Evolutionary conservation across 1,139 yeast species (phyloP), one percentile per base, ranked within the genome.

Genomic region (Tardiomyces depauwii): DNA sequence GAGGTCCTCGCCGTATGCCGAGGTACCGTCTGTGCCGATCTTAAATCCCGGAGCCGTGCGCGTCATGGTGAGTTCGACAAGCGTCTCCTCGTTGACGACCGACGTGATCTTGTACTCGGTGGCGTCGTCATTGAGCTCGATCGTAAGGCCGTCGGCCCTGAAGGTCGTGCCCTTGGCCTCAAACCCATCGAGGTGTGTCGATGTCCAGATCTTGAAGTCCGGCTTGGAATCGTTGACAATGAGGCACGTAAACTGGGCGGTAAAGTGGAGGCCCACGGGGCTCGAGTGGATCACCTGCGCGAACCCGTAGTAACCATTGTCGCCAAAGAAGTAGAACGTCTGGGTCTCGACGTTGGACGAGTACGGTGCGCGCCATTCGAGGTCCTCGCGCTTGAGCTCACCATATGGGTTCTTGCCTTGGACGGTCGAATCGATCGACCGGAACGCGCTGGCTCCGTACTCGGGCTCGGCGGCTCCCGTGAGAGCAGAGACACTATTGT

Each of bases 381-480:
- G 76, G 64, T 91, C 98, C 11, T 73, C 74, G 28, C 65, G 60
- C 5, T 74, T 69, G 41, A 94, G 77, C 44, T 71, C 74, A 32
- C 72, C 64, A 61, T 70, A 74, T 1, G 85, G 77, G 54, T 78
- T 78, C 49, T 68, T 68, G 52, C 67, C 70, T 46, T 70, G 73
- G 47, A 82, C 78, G 45, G 81, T 69, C 41, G 74, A 78, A 41
- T 83, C 76, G 49, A 88, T 78, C n/a, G 96, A 77, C 59, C 82
- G 89, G 56, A 91, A 86, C 43, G 95, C 94, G 47, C 82, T 95
- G 43, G 82, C 76, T 45, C 98, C 98, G 60, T 91, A 91, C 61
- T 84, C 95, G 25, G 98, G 98, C 66, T 91, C 98, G 1, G 96
- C 95, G 16, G 95, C 78, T 45, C 98, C 98, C 7, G 96, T 93